Base-by-base conservation (phyloP, 768 basidiomycete genomes). In the Suillus tomentosus region DNA sequence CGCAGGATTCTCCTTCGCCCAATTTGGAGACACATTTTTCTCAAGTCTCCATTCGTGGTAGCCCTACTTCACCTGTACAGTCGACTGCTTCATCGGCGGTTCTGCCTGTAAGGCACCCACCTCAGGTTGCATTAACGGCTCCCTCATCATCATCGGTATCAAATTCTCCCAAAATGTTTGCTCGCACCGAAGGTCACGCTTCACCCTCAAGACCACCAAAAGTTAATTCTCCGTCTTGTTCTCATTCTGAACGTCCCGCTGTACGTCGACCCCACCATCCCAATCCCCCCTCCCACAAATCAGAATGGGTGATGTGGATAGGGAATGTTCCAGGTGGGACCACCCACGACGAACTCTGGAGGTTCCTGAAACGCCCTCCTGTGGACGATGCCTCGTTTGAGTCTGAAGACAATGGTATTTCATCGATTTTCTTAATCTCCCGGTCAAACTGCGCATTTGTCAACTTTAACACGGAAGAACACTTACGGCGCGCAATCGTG, bases 291-390 rank as follows among this genome's bases (percentile, higher is more conserved):
- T 78, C 86, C 13, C 82, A 91, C 61, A 85, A 93, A 15, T 93
- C 92, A 8, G 92, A 94, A 64, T 96, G 91, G 92, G 95, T 95
- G 1, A 94, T 95, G 92, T 97, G 96, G 96, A 89, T 88, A 14
- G 96, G 96, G 11, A 98, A 98, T 71, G 90, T 97, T 3, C 92
- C 93, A 3, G 82, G 83, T 6, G 92, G 95, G 70, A 87, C 93
- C 17, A 87, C 86, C 3, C 85, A 94, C 65, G 89, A 94, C 67
- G 95, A 97, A 71, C 80, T 97, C 5, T 92, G 89, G 90, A 80
- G 80, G 8, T 96, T 95, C 74, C 95, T 98, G 79, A 88, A 83
- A 66, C 71, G 76, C 56, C 65, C 72, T 9, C 63, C 71, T 19
- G 53, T 69, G 5, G 63, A 61, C 31, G 36, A 34, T 8, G 63